Conservation (phyloP, 257 asterid genomes). For the Catharanthus roseus region DNA sequence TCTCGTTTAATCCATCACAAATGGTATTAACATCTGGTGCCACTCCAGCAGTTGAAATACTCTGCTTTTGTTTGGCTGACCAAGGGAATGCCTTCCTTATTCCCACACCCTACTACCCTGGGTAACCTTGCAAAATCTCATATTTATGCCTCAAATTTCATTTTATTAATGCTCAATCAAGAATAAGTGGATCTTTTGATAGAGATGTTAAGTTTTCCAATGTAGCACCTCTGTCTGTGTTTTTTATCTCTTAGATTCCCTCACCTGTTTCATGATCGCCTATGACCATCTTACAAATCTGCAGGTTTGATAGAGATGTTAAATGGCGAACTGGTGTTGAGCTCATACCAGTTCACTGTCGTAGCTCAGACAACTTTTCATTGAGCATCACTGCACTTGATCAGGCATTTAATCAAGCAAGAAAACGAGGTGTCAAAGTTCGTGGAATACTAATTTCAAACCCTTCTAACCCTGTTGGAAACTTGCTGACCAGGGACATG, state of each 20-base stretch:
- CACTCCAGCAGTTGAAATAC: constrained; percentile 84
- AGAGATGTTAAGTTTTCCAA: too few species aligned
- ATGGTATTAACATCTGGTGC: constrained; percentile 80
- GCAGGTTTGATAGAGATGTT: constrained; percentile 88
- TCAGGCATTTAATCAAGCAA: constrained; percentile 83
- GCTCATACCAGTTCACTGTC: constrained; percentile 85
- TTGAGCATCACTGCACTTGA: constrained; percentile 73
- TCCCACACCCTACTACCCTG: constrained; percentile 94
- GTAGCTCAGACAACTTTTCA: constrained; percentile 74
- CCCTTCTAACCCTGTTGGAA: constrained; percentile 92
- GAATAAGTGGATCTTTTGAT: too few species aligned
- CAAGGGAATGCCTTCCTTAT: constrained; percentile 91
- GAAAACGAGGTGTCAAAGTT: constrained; percentile 87
- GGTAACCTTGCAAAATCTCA: constrained; percentile 58
- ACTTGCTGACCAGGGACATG: constrained; percentile 45
- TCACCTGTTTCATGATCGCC: constrained; percentile 6
- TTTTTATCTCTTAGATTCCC: background rate
- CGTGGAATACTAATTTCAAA: constrained; percentile 84
- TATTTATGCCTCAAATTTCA: too few species aligned
- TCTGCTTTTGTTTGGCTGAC: constrained; percentile 87
- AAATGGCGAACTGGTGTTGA: constrained; percentile 90
- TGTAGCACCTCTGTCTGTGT: background rate
- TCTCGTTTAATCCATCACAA: constrained; percentile 64
- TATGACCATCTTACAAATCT: constrained; percentile 19
- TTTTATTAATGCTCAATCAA: too few species aligned